A percentile compares a stretch with the other conserved stretches of the same genome.
These are phyloP conservation scores for Penicillium tannophilum DNA, from an alignment of 495 filamentous ascomycete species.

Conservation along the genomic window DNA sequence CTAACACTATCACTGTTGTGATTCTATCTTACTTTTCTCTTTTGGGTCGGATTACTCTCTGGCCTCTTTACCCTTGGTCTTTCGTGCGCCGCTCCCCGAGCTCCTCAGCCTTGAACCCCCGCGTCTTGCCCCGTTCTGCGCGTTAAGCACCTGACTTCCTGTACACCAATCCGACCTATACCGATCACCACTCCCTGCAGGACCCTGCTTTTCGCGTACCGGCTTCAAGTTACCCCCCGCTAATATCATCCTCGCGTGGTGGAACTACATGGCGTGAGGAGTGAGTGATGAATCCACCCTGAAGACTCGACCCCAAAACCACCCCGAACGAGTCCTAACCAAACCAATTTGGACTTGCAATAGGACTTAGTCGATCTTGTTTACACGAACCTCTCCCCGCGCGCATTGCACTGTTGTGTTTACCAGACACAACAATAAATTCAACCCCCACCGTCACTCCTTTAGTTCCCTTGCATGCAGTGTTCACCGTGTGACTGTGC, in stretches of 20 bases:
- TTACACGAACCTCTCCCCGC: not conserved
- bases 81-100: slow-evolving; percentile 1
- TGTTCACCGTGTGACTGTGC: slow-evolving; percentile 12
- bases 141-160: slow-evolving; percentile 11
- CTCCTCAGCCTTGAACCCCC: slow-evolving; percentile 4
- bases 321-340: slow-evolving; percentile 11
- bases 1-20: slow-evolving; percentile 8
- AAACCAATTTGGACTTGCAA: slow-evolving; percentile 5
- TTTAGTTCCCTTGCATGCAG: slow-evolving; percentile 24
- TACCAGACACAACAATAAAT: slow-evolving; percentile 2
- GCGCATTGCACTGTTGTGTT: slow-evolving; percentile 5
- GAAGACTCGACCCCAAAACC: slow-evolving; percentile 1
- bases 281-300: slow-evolving; percentile 17
- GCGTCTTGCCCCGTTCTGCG: slow-evolving; percentile 13
- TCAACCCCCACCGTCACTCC: slow-evolving; percentile 8
- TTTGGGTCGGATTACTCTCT: not conserved
- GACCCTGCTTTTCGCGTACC: not conserved
- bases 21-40: not conserved
- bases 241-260: slow-evolving; percentile 12
- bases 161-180: not conserved
- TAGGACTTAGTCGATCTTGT: slow-evolving; percentile 17
- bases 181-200: not conserved
- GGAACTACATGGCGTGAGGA: slow-evolving; percentile 27
- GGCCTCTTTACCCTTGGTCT: not conserved
- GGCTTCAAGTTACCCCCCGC: not conserved